Base-by-base conservation (phyloP, 2,329 filamentous ascomycete genomes). In the Magnaporthiopsis incrustans region DNA sequence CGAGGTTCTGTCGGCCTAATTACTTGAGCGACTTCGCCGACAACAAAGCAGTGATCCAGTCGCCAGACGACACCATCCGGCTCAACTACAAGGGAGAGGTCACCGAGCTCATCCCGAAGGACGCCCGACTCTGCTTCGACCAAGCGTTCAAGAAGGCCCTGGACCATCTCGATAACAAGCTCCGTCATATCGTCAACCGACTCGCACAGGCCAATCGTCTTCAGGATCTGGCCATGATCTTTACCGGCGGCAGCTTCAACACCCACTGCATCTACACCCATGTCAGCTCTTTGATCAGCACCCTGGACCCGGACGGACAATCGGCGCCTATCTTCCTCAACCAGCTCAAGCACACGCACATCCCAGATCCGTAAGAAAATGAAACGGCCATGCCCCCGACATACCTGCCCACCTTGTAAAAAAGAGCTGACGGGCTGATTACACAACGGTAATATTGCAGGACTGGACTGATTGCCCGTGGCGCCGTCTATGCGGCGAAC, bases 401-500 rank as follows among this genome's bases (percentile, higher is more conserved):
- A 25, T 44, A 18, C 6, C 38, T 1, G 12, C 12, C 33, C 2
- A 7, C 11, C 5, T 25, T 50, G 11, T 11, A 33, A 33, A 33
- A 33, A 38, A 15, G n/a, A 3, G 10, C 14, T 22, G 14, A 27
- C 60, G 27, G n/a, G 27, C 33, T 38, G 18, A 35, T 12, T 10
- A 4, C 7, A 50, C 5, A 30, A 30, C 30, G 18, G 25, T n/a
- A 4, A 14, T 33, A n/a, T 3, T 32, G 6, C 7, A 61, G 60
- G 7, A 61, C 60, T 1, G 60, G 60, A 22, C 38, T 61, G 12
- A 61, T 61, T 14, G 60, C 60, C 26, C 60, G 60, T 30, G 60
- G 60, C 5, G 44, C 35, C 38, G 26, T 50, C 10, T 61, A 61
- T 30, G 60, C 60, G 5, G 44, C 15, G 26, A 22, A 22, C 11